Evolutionary conservation across 306 rosid genomes (phyloP).

Genomic region (Leucaena leucocephala): DNA sequence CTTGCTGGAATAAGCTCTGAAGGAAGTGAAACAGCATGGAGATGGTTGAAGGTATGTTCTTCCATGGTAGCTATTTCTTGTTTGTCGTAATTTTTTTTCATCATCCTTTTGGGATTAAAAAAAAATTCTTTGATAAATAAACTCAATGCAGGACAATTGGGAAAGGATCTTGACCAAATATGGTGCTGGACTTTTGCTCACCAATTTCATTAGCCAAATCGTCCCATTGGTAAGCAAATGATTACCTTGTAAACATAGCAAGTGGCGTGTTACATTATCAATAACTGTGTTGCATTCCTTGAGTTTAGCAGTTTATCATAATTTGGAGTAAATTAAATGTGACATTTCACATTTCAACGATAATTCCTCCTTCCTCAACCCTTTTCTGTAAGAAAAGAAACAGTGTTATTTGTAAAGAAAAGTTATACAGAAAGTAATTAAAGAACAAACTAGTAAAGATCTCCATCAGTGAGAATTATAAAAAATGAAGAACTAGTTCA

Average conservation of each 20-base stretch:
- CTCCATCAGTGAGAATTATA: too few relatives aligned
- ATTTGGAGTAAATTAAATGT: background rate
- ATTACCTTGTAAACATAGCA: background rate
- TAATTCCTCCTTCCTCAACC: background rate
- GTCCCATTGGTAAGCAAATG: conserved; percentile 53
- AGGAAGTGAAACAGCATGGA: conserved; percentile 54
- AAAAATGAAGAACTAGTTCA: too few relatives aligned
- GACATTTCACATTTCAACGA: conserved; percentile 4
- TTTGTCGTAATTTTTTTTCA: too few relatives aligned
- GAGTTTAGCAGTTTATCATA: too few relatives aligned
- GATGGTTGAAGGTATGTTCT: conserved; percentile 65
- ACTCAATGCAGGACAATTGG: conserved; percentile 67
- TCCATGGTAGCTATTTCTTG: background rate
- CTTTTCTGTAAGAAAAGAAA: too few relatives aligned
- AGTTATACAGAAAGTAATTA: background rate
- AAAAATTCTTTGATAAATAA: too few relatives aligned
- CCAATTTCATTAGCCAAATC: conserved; percentile 43
- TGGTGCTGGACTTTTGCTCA: conserved; percentile 56
- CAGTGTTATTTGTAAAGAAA: background rate
- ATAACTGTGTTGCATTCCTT: too few relatives aligned
- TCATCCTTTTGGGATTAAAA: too few relatives aligned
- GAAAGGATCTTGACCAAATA: conserved; percentile 59
- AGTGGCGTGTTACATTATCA: too few relatives aligned
- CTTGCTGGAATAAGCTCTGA: conserved; percentile 52
- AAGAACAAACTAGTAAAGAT: background rate